Evolutionary conservation across 495 filamentous ascomycete genomes (phyloP).

Genomic region (Chaetomium cochliodes): DNA sequence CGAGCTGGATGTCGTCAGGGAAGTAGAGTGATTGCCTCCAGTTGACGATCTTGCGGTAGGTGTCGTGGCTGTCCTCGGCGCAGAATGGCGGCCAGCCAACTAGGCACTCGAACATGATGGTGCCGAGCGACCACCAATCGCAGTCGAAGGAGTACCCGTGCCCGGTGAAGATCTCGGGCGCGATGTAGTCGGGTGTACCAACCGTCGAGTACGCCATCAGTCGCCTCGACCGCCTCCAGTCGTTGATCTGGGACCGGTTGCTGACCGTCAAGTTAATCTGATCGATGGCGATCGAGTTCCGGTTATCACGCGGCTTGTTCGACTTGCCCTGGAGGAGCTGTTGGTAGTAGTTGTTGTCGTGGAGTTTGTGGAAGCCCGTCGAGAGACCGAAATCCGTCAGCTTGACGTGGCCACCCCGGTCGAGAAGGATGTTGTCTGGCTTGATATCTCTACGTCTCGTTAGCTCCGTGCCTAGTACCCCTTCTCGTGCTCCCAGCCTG

Average conservation of each 20-base stretch:
- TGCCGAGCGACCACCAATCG: conserved; percentile 98
- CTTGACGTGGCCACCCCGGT: conserved; percentile 94
- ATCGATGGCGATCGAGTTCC: conserved; percentile 91
- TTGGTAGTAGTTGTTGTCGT: conserved; percentile 98
- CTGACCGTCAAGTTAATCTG: conserved; percentile 98
- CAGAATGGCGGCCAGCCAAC: conserved; percentile 99
- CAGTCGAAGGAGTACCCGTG: conserved; percentile 94
- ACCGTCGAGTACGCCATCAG: conserved; percentile 98
- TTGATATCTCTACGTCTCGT: conserved; percentile 80
- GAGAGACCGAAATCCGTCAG: conserved; percentile 98
- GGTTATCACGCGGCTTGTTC: conserved; percentile 66
- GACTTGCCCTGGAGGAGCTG: conserved; percentile 83
- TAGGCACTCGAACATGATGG: conserved; percentile 99
- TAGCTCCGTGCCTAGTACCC: conserved; percentile 8
- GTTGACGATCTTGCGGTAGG: conserved; percentile 98
- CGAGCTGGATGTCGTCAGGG: conserved; percentile 87
- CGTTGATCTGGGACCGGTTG: conserved; percentile 95
- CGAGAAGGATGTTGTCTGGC: conserved; percentile 96
- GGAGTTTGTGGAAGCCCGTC: conserved; percentile 94
- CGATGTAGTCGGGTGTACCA: conserved; percentile 97
- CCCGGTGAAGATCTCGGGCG: conserved; percentile 95
- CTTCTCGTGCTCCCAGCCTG: no score
- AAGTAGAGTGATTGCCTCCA: conserved; percentile 96
- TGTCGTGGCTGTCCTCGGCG: conserved; percentile 94
- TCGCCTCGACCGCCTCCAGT: conserved; percentile 92